A percentile compares a stretch with the other conserved stretches of the same genome.
These are phyloP conservation scores for Russula dissimulans DNA, from an alignment of 768 basidiomycete genomes.

Conservation along the genomic window DNA sequence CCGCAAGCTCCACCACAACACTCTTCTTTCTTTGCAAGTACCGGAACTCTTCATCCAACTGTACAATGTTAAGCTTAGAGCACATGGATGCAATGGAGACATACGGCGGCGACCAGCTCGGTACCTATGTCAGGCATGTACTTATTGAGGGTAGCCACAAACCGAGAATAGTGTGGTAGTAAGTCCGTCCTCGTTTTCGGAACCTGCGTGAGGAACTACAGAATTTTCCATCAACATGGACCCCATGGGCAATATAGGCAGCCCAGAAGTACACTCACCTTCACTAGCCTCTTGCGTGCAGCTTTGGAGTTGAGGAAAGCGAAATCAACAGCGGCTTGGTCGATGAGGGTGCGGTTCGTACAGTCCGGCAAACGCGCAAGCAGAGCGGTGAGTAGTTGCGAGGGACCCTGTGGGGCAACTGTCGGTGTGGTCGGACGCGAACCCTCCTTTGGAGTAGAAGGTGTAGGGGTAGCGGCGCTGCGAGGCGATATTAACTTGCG, in stretches of 20 bases:
- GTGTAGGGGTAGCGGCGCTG: slow-evolving; percentile 50
- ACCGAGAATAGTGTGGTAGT: slow-evolving; percentile 84
- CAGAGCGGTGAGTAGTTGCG: slow-evolving; percentile 83
- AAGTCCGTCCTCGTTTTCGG: slow-evolving; percentile 86
- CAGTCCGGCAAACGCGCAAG: slow-evolving; percentile 89
- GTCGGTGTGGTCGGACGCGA: slow-evolving; percentile 50
- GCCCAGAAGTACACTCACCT: slow-evolving; percentile 36
- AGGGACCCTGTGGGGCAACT: slow-evolving; percentile 80
- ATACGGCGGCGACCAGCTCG: slow-evolving; percentile 71
- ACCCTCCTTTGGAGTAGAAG: slow-evolving; percentile 53
- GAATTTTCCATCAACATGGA: background rate
- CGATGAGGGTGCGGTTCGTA: slow-evolving; percentile 82
- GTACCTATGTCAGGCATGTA: slow-evolving; percentile 92
- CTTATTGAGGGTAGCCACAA: slow-evolving; percentile 78
- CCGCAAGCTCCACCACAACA: slow-evolving; percentile 80
- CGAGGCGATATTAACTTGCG: background rate
- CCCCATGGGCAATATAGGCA: too few relatives aligned
- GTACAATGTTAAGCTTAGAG: slow-evolving; percentile 3
- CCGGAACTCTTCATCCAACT: slow-evolving; percentile 96
- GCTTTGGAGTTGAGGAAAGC: slow-evolving; percentile 96
- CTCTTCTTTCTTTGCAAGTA: slow-evolving; percentile 94
- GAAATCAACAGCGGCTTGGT: slow-evolving; percentile 93
- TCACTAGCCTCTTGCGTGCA: slow-evolving; percentile 82
- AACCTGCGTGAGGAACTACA: slow-evolving; percentile 69
- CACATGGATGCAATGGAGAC: slow-evolving; percentile 22